Conservation (phyloP, 129 eudicot species). For the Escallonia herrerae region DNA sequence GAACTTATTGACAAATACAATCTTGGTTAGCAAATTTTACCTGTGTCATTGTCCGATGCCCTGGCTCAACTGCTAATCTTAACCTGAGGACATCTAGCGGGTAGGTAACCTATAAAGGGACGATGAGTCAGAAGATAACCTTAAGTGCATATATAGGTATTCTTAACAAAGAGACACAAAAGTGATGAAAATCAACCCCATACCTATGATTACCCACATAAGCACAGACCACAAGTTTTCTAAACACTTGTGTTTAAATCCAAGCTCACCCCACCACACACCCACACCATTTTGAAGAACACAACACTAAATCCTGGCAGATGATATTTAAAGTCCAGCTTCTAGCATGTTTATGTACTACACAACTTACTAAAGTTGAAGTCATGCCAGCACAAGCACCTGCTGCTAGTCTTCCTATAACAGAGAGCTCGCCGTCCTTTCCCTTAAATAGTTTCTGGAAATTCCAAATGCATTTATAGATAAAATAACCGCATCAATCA, state of each 20-base stretch:
- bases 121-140: constrained; percentile 12
- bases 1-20: neutral
- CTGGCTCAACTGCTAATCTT: constrained; percentile 95
- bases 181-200: neutral
- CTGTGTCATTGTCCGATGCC: constrained; percentile 72
- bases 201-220: neutral
- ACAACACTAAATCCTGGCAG: neutral
- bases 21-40: constrained; percentile 25
- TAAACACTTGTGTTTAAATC: no score
- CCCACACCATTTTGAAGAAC: neutral
- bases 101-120: constrained; percentile 59
- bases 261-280: neutral
- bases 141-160: neutral
- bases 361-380: constrained; percentile 56
- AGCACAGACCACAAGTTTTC: neutral
- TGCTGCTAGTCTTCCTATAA: constrained; percentile 80
- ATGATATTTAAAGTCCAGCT: neutral
- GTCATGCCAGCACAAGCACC: constrained; percentile 99
- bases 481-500: neutral
- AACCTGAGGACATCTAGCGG: constrained; percentile 86
- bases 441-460: constrained; percentile 68
- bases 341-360: neutral
- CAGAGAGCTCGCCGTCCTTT: constrained; percentile 66
- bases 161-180: neutral
- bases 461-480: neutral